Evolutionary conservation across 495 filamentous ascomycete species (phyloP).

Genomic region (Neurospora sp.): DNA sequence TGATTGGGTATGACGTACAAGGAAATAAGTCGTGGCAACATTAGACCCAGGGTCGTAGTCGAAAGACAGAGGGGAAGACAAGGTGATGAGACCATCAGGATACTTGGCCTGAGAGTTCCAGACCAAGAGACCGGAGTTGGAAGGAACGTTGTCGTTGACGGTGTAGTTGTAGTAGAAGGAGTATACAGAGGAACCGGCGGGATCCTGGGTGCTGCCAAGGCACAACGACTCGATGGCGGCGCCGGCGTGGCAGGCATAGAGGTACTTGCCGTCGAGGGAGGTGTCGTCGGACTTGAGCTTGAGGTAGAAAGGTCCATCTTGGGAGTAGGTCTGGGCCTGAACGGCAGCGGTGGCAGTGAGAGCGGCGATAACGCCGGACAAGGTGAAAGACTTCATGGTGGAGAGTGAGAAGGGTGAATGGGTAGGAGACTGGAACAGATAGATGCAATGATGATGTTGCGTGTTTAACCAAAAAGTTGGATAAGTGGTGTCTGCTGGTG

Average conservation of each 20-base stretch:
- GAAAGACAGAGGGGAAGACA: conserved; percentile 31
- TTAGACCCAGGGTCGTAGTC: conserved; percentile 35
- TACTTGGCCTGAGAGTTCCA: conserved; percentile 28
- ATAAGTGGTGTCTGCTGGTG: conserved; percentile 2
- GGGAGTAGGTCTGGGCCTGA: conserved; percentile 25
- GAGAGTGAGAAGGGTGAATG: conserved; percentile 6
- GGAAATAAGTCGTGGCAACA: conserved; percentile 30
- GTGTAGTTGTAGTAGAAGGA: conserved; percentile 33
- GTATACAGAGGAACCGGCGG: not conserved
- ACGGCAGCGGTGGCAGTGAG: conserved; percentile 17
- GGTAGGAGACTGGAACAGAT: not conserved
- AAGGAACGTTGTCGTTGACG: conserved; percentile 17
- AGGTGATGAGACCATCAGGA: conserved; percentile 18
- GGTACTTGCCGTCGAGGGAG: conserved; percentile 26
- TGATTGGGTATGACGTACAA: conserved; percentile 24
- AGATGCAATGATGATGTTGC: conserved; percentile 1
- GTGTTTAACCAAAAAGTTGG: not conserved
- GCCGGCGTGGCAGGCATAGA: conserved; percentile 44
- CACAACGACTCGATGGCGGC: conserved; percentile 47
- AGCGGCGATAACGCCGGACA: conserved; percentile 4
- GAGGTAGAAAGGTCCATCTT: conserved; percentile 34
- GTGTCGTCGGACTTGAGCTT: conserved; percentile 22
- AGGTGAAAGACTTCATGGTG: conserved; percentile 11
- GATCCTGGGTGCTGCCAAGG: conserved; percentile 15
- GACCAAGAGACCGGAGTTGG: conserved; percentile 25